Conservation (phyloP, 116 monocot genomes). For the Dioscorea cayenensis region DNA sequence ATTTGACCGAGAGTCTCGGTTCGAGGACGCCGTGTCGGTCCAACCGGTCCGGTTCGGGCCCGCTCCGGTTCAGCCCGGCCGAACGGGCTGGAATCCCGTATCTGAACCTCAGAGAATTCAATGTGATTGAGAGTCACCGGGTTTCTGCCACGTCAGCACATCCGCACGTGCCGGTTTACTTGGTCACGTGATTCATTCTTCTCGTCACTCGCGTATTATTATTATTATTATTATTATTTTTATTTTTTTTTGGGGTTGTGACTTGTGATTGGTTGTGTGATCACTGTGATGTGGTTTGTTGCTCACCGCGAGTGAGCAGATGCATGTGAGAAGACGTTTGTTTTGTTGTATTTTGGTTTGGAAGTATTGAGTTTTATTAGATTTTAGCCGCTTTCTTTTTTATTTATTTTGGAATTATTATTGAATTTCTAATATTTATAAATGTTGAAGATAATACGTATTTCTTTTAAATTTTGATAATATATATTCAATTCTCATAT, state of each 20-base stretch:
- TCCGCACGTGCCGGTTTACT: conserved; percentile 11
- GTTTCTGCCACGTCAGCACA: neutral
- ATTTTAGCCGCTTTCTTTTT: too few relatives aligned
- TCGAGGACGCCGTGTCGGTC: conserved; percentile 5
- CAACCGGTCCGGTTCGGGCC: conserved; percentile 5
- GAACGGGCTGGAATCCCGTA: conserved; percentile 8
- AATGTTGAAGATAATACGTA: too few relatives aligned
- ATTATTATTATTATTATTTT: neutral
- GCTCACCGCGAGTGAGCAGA: too few relatives aligned
- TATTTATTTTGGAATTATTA: too few relatives aligned
- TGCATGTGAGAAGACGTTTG: too few relatives aligned
- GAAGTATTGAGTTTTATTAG: too few relatives aligned
- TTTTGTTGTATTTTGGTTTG: too few relatives aligned
- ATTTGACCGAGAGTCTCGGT: neutral
- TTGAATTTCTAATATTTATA: too few relatives aligned
- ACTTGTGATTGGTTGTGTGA: too few relatives aligned
- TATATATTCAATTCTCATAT: too few relatives aligned
- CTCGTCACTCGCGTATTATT: neutral
- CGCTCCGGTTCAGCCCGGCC: conserved; percentile 6
- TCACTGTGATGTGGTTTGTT: too few relatives aligned
- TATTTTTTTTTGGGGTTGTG: neutral
- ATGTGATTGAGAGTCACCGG: neutral
- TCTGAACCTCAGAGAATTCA: conserved; percentile 5
- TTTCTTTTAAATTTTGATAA: too few relatives aligned
- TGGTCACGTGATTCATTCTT: conserved; percentile 7